Evolutionary conservation across 2,329 filamentous ascomycete species (phyloP).

Genomic region (Fusarium annulatum): DNA sequence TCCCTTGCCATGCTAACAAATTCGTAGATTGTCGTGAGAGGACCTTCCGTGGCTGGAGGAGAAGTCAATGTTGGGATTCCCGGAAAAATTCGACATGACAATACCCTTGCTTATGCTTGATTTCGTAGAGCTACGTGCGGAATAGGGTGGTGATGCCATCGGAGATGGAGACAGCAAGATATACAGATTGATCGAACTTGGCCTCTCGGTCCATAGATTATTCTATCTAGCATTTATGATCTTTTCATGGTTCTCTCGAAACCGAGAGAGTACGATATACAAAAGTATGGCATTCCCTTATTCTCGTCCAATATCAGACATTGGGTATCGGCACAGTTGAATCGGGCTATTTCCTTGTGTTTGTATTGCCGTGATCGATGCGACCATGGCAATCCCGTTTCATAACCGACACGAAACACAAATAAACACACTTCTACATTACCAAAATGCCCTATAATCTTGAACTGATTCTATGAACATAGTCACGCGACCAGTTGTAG

Average conservation of each 20-base stretch:
- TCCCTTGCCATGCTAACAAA: constrained; percentile 17
- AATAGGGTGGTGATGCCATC: neutral
- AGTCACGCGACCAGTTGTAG: constrained; percentile 13
- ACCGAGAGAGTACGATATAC: too few relatives aligned
- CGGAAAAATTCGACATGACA: constrained; percentile 76
- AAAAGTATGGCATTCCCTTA: neutral
- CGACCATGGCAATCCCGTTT: neutral
- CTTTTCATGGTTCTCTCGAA: neutral
- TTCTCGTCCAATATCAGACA: neutral
- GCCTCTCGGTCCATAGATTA: neutral
- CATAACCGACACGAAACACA: neutral
- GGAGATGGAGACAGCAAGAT: neutral
- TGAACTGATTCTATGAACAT: neutral
- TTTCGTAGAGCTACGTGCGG: neutral
- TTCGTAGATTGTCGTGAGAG: constrained; percentile 73
- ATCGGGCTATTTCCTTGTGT: neutral
- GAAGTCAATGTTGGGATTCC: constrained; percentile 72
- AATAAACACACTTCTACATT: too few relatives aligned
- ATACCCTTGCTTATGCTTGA: constrained; percentile 72
- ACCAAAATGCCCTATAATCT: neutral
- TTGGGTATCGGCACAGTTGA: neutral
- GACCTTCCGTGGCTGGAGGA: constrained; percentile 77
- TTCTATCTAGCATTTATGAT: neutral
- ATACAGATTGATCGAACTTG: neutral
- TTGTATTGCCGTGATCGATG: neutral